These are phyloP conservation scores for Saxophila tyrrhenica DNA, from an alignment of 495 filamentous ascomycete genomes.

Conservation along the genomic window DNA sequence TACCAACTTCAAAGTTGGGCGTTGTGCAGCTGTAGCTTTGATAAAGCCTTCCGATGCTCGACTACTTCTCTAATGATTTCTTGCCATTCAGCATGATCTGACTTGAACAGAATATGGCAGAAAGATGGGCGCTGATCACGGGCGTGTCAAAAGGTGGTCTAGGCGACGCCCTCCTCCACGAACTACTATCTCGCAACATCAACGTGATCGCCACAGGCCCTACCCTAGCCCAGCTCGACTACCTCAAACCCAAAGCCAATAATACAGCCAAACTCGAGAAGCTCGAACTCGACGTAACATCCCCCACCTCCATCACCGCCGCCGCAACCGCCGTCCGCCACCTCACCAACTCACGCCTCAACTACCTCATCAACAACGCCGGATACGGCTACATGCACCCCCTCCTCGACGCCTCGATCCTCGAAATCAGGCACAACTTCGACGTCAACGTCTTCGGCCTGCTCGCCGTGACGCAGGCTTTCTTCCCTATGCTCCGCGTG, in stretches of 20 bases:
- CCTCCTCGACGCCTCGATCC: conserved; percentile 40
- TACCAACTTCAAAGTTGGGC: too few species aligned
- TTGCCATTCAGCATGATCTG: too few species aligned
- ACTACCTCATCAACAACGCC: conserved; percentile 59
- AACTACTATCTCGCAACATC: conserved; percentile 14
- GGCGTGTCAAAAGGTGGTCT: not conserved
- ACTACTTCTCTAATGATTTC: too few species aligned
- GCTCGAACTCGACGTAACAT: not conserved
- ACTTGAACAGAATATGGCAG: too few species aligned
- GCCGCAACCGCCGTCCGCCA: conserved; percentile 24
- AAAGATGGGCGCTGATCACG: not conserved
- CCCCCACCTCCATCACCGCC: not conserved
- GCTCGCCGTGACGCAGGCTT: conserved; percentile 44
- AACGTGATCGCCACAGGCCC: not conserved
- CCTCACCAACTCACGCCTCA: conserved; percentile 38
- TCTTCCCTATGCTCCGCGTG: conserved; percentile 40
- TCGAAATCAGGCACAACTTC: conserved; percentile 43
- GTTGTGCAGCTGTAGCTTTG: too few species aligned
- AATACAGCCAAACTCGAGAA: not conserved
- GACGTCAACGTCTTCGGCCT: conserved; percentile 54
- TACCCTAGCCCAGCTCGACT: not conserved
- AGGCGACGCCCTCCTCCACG: not conserved
- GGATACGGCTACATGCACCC: conserved; percentile 43
- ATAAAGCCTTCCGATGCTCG: too few species aligned
- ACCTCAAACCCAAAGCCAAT: not conserved